These are phyloP conservation scores for Talaromyces atroroseus DNA, from an alignment of 2,329 filamentous ascomycete species.

Conservation along the genomic window DNA sequence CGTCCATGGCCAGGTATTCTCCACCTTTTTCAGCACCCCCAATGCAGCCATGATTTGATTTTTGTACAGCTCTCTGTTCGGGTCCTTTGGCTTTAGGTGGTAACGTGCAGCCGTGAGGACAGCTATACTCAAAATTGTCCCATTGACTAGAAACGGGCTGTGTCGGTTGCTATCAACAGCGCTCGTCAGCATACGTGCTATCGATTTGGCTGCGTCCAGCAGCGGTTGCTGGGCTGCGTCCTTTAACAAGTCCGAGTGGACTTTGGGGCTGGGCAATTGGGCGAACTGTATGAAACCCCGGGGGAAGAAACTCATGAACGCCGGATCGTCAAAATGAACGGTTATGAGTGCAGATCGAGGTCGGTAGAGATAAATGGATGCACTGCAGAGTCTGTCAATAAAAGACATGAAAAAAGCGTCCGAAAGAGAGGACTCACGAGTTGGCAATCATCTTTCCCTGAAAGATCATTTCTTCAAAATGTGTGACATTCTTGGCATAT, in stretches of 20 bases:
- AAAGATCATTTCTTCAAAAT: slow-evolving; percentile 57
- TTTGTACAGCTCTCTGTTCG: background rate
- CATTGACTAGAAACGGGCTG: background rate
- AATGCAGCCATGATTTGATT: background rate
- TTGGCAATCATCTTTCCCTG: slow-evolving; percentile 28
- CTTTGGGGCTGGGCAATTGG: background rate
- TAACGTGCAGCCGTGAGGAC: background rate
- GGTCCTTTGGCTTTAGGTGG: background rate
- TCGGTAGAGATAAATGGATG: background rate
- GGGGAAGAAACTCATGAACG: background rate
- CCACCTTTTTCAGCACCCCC: background rate
- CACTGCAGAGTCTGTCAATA: background rate
- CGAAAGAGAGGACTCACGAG: slow-evolving; percentile 16
- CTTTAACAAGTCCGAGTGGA: background rate
- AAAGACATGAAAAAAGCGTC: too few species aligned
- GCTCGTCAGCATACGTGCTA: background rate
- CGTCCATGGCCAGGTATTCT: background rate
- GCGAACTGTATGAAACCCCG: background rate
- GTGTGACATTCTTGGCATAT: slow-evolving; percentile 58
- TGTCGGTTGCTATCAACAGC: background rate
- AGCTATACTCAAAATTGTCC: background rate
- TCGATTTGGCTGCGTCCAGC: background rate
- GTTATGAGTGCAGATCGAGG: background rate
- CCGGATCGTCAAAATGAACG: background rate
- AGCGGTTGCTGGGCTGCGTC: background rate